Conservation (phyloP, 768 basidiomycete genomes). For the Mrakia gelida region DNA sequence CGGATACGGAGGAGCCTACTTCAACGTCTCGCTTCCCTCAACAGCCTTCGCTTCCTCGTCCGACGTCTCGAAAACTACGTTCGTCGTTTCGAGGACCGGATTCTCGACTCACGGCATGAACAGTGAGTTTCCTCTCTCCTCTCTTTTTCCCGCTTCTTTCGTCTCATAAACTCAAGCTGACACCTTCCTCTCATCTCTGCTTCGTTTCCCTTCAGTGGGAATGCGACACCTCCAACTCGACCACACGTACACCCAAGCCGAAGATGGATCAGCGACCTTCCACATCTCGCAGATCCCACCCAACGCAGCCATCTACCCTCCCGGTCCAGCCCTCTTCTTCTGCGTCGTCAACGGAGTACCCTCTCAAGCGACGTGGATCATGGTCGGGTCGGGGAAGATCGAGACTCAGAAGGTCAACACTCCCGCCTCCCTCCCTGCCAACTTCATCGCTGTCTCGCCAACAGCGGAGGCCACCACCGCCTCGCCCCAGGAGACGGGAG, state of each 20-base stretch:
- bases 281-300: constrained; percentile 80
- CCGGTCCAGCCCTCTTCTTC: constrained; percentile 79
- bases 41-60: constrained; percentile 61
- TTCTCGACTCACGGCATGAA: constrained; percentile 53
- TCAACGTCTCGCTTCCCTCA: constrained; percentile 69
- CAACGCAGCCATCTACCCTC: constrained; percentile 74
- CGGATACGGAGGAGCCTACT: constrained; percentile 74
- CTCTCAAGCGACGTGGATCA: constrained; percentile 68
- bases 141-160: background rate
- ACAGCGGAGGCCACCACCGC: no score
- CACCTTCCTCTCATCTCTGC: background rate
- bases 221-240: constrained; percentile 69
- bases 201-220: constrained; percentile 48
- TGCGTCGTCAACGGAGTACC: constrained; percentile 82
- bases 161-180: background rate
- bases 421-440: constrained; percentile 41
- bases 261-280: constrained; percentile 68
- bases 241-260: constrained; percentile 74
- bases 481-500: no score
- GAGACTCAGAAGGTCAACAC: constrained; percentile 58
- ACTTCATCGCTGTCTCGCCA: no score
- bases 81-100: constrained; percentile 73
- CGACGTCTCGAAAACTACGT: constrained; percentile 63
- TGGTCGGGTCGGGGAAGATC: constrained; percentile 71
- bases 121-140: constrained; percentile 17